Percentiles rank a stretch among this genome's conserved stretches.
Evolutionary conservation across 768 basidiomycete genomes (phyloP).

Genomic region (Pholiota conissans): DNA sequence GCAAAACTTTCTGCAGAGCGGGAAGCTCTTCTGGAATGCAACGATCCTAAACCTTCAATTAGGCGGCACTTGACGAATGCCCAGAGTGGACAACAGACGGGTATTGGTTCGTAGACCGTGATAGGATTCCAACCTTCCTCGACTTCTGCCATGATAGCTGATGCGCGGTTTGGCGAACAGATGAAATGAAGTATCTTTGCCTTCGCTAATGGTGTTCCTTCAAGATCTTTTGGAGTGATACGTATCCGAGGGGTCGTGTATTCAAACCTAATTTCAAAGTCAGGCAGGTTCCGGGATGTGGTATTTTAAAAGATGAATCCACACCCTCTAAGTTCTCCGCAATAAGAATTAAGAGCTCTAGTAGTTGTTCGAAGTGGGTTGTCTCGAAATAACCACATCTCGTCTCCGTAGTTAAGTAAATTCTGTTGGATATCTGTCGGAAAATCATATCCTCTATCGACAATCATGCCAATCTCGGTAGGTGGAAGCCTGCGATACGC

Average conservation of each 20-base stretch:
- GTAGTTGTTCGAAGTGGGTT: slow-evolving; percentile 60
- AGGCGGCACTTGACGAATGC: background rate
- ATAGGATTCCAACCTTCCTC: slow-evolving; percentile 61
- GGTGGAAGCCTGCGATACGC: slow-evolving; percentile 57
- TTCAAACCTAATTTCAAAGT: slow-evolving; percentile 54
- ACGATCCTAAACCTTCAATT: slow-evolving; percentile 48
- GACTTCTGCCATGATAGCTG: slow-evolving; percentile 65
- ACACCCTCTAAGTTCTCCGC: slow-evolving; percentile 72
- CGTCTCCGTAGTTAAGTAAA: slow-evolving; percentile 62
- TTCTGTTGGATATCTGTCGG: slow-evolving; percentile 52
- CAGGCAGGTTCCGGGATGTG: slow-evolving; percentile 1
- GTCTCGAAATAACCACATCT: slow-evolving; percentile 80
- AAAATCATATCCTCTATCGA: slow-evolving; percentile 83
- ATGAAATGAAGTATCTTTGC: slow-evolving; percentile 75
- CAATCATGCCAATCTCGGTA: slow-evolving; percentile 71
- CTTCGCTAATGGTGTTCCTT: slow-evolving; percentile 47
- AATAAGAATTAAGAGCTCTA: slow-evolving; percentile 71
- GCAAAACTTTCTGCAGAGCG: slow-evolving; percentile 59
- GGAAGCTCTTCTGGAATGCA: slow-evolving; percentile 80
- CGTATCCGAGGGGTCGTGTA: slow-evolving; percentile 75
- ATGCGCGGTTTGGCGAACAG: slow-evolving; percentile 77
- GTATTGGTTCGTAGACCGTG: slow-evolving; percentile 85
- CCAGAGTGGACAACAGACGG: slow-evolving; percentile 39
- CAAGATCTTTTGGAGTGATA: slow-evolving; percentile 70
- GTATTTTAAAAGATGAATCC: slow-evolving; percentile 8